Evolutionary conservation across 2,329 filamentous ascomycete genomes (phyloP).

Genomic region (Colletotrichum melonis): DNA sequence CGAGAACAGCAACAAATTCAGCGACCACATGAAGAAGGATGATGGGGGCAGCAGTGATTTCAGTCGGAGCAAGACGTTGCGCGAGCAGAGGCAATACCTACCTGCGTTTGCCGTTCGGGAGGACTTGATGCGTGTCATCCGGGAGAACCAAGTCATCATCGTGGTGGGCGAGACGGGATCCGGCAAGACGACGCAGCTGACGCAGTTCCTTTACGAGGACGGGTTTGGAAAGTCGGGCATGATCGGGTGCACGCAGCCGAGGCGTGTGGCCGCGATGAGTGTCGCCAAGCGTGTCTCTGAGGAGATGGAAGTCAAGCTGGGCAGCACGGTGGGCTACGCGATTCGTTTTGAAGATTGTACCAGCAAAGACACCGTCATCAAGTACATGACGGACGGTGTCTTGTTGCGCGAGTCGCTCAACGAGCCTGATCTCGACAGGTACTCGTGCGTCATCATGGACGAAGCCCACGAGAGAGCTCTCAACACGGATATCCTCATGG

Average conservation of each 20-base stretch:
- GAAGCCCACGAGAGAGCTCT: constrained; percentile 97
- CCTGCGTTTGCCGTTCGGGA: constrained; percentile 97
- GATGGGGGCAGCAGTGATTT: constrained; percentile 88
- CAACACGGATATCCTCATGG: constrained; percentile 98
- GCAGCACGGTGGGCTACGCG: constrained; percentile 90
- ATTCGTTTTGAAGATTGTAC: constrained; percentile 99
- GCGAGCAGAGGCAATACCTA: constrained; percentile 91
- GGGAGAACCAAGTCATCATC: constrained; percentile 97
- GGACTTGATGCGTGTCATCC: constrained; percentile 88
- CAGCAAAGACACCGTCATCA: constrained; percentile 93
- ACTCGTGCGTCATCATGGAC: constrained; percentile 99
- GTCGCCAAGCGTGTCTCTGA: constrained; percentile 98
- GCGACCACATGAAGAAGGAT: constrained; percentile 87
- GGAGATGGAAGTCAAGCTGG: constrained; percentile 95
- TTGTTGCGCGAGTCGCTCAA: constrained; percentile 92
- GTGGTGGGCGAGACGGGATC: constrained; percentile 98
- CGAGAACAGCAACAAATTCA: constrained; percentile 76
- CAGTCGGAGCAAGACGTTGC: constrained; percentile 89
- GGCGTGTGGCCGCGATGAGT: constrained; percentile 98
- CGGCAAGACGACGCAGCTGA: constrained; percentile 96
- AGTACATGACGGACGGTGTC: constrained; percentile 99
- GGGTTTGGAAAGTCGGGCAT: constrained; percentile 89
- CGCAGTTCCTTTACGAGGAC: constrained; percentile 95
- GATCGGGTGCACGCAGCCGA: constrained; percentile 96
- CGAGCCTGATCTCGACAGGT: constrained; percentile 92